These are phyloP conservation scores for Syzygium oleosum DNA, from an alignment of 345 rosid species.

Conservation along the genomic window DNA sequence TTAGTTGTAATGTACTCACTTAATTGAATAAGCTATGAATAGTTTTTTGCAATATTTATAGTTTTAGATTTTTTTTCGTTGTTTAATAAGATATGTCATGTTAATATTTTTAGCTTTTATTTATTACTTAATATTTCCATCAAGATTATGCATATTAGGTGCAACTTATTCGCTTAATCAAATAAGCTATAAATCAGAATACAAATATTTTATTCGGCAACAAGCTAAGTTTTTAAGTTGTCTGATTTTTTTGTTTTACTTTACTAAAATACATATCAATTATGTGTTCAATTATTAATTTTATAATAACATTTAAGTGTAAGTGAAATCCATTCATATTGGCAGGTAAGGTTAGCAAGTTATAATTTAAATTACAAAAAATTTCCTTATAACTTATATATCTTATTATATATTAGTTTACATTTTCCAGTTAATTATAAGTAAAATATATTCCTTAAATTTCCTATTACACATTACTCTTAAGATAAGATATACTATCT, in stretches of 20 bases:
- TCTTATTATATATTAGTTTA: neutral
- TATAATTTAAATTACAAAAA: neutral
- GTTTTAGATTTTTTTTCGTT: neutral
- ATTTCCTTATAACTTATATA: neutral
- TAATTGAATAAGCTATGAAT: neutral
- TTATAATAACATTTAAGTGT: neutral
- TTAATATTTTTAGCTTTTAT: neutral
- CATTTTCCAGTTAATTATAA: neutral
- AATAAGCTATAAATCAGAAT: neutral
- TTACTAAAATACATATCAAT: neutral
- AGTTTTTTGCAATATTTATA: neutral
- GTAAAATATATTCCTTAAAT: neutral
- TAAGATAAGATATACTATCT: neutral
- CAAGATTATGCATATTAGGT: neutral
- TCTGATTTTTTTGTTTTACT: neutral
- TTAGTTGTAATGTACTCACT: neutral
- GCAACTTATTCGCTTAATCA: neutral
- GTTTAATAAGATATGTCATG: neutral
- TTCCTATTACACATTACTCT: neutral
- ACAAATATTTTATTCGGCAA: neutral
- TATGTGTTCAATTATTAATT: neutral
- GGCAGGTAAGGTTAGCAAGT: neutral
- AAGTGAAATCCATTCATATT: neutral
- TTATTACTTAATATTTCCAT: neutral
- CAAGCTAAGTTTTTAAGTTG: neutral